Evolutionary conservation across 345 rosid genomes (phyloP).

Genomic region (Cardiospermum halicacabum): DNA sequence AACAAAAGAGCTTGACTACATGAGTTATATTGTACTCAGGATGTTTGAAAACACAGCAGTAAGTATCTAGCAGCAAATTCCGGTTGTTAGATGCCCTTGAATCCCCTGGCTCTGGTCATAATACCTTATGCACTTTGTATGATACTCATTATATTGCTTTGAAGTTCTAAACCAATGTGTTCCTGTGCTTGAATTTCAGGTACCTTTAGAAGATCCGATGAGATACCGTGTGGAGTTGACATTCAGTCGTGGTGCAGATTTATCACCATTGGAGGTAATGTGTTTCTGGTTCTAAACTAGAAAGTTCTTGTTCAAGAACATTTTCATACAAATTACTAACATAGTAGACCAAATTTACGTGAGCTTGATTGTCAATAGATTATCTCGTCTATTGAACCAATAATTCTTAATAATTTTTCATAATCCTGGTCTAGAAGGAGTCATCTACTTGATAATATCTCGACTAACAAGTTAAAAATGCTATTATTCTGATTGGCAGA

Average conservation of each 20-base stretch:
- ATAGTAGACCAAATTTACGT: not conserved
- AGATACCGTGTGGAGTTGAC: constrained; percentile 89
- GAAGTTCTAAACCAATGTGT: not conserved
- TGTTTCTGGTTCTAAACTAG: not conserved
- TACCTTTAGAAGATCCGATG: constrained; percentile 76
- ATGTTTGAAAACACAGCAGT: constrained; percentile 96
- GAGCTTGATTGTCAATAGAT: not conserved
- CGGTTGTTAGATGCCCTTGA: not conserved
- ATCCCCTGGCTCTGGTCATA: not conserved
- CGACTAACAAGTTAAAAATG: not conserved
- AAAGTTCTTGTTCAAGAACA: not conserved
- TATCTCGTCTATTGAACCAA: not conserved
- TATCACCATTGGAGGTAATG: constrained; percentile 86
- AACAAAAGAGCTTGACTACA: constrained; percentile 97
- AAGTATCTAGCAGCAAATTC: too few relatives aligned
- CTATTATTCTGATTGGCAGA: constrained; percentile 33
- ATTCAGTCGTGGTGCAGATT: constrained; percentile 96
- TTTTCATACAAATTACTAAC: not conserved
- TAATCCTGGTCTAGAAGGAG: not conserved
- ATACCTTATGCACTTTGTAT: not conserved
- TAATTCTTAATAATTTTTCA: not conserved
- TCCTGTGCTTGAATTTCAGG: constrained; percentile 36
- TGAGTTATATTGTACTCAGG: constrained; percentile 92
- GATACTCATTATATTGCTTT: not conserved
- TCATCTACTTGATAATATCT: not conserved